phyloP scores from a whole-genome alignment of 208 protist genomes.

The Lotmaria passim region DNA sequence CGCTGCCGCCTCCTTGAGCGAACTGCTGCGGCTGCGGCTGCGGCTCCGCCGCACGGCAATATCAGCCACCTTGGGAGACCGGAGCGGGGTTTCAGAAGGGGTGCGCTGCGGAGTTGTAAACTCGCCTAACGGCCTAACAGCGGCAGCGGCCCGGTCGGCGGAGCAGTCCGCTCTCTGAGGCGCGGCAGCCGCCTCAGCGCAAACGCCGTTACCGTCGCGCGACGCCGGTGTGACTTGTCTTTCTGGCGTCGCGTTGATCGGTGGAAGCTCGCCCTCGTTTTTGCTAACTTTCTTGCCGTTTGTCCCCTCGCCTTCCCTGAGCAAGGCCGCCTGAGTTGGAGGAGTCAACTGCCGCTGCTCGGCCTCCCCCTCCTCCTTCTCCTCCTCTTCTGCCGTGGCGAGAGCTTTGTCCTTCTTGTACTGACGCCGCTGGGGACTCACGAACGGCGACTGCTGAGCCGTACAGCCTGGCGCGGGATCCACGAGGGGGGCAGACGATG shows the following conservation, averaged over 20 bases:
- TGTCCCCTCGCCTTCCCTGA: neutral
- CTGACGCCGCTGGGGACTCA: slow-evolving; percentile 14
- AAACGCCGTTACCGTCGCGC: neutral
- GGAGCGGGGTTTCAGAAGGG: slow-evolving; percentile 14
- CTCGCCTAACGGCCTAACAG: slow-evolving; percentile 10
- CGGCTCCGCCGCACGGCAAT: slow-evolving; percentile 14
- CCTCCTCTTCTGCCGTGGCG: neutral
- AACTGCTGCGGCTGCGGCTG: slow-evolving; percentile 18
- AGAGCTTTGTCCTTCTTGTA: slow-evolving; percentile 5
- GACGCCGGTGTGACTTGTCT: neutral
- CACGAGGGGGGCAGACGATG: neutral
- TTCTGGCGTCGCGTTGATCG: slow-evolving; percentile 12
- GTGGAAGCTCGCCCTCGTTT: neutral
- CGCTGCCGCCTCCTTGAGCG: neutral
- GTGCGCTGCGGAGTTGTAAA: slow-evolving; percentile 10
- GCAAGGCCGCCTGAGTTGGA: neutral
- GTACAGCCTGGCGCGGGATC: neutral
- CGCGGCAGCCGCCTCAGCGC: neutral
- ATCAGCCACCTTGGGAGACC: slow-evolving; percentile 6
- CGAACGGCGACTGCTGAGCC: neutral
- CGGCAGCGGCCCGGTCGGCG: neutral
- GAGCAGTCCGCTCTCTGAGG: neutral
- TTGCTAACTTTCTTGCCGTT: neutral
- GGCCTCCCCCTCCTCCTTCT: neutral
- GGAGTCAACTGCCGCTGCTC: neutral